Evolutionary conservation across 169 alveolate species (phyloP).

Genomic region (Plasmodium vinckei): DNA sequence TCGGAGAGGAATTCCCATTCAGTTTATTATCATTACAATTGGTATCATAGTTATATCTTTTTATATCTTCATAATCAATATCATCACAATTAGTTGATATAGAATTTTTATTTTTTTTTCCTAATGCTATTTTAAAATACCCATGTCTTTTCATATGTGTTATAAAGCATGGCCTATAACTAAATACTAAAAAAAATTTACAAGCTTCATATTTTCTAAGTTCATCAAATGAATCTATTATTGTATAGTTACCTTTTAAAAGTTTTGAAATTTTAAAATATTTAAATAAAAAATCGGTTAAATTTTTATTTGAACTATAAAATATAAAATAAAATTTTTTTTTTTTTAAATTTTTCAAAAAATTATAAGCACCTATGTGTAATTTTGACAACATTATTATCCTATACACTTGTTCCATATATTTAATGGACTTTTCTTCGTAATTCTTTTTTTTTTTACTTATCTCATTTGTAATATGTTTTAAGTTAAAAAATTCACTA

Average conservation of each 20-base stretch:
- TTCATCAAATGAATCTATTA: conserved; percentile 42
- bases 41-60: not conserved
- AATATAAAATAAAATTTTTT: conserved; percentile 52
- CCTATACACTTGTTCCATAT: conserved; percentile 45
- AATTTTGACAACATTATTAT: conserved; percentile 62
- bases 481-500: not conserved
- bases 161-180: conserved; percentile 54
- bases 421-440: not conserved
- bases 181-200: conserved; percentile 30
- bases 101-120: conserved; percentile 3
- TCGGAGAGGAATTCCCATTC: not conserved
- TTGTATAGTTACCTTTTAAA: conserved; percentile 18
- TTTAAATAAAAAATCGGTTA: conserved; percentile 42
- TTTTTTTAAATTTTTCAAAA: conserved; percentile 49
- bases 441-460: conserved; percentile 14
- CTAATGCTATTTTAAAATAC: conserved; percentile 23
- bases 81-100: conserved; percentile 12
- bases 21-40: not conserved
- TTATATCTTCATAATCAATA: not conserved
- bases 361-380: conserved; percentile 62
- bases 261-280: conserved; percentile 35
- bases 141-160: conserved; percentile 26
- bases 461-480: not conserved
- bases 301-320: conserved; percentile 67
- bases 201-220: conserved; percentile 4